Base-by-base conservation (phyloP, 129 eudicot species). In the Flaveria ramosissima region DNA sequence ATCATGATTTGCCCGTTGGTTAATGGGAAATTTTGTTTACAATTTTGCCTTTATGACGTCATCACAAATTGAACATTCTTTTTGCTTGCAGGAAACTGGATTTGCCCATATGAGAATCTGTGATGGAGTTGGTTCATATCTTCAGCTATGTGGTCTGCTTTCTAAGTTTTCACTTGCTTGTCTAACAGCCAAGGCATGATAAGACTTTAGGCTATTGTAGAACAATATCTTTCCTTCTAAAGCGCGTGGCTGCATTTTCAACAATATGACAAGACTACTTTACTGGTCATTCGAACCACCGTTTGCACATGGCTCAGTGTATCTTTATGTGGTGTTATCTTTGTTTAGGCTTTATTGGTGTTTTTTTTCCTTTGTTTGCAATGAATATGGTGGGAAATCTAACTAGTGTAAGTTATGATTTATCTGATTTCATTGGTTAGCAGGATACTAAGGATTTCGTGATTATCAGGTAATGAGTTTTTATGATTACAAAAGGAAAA, bases 61-160 rank as follows among this genome's bases (percentile, higher is more conserved):
- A 6, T 50, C 13, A 16, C 21, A 15, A 7, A 7, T 8, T 56
- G 3, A 41, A 51, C 48, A 21, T 45, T 32, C 0, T 41, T 0
- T 2, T 42, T 26, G 48, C n/a, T 24, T 27, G 74, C 78, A 93
- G 97, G 98, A 93, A 86, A 93, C 98, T 83, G 98, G 98, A 72
- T 93, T 90, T 87, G 96, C 96, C 14, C 98, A 93, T 82, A 93
- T 93, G 98, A 93, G 98, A 81, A 93, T 93, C 67, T 90, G 91
- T 55, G 98, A 93, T 41, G 98, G 98, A 79, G 98, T 93, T 77
- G 98, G 98, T 80, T 91, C 98, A 50, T 93, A 90, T 88, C 98
- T 93, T 81, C 98, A 93, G 70, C 81, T 93, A 26, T 93, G 93
- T 70, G 98, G 98, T 73, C 71, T 93, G 74, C 88, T 93, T 70